phyloP scores from a whole-genome alignment of 768 basidiomycete genomes.

The Amanita inopinata region DNA sequence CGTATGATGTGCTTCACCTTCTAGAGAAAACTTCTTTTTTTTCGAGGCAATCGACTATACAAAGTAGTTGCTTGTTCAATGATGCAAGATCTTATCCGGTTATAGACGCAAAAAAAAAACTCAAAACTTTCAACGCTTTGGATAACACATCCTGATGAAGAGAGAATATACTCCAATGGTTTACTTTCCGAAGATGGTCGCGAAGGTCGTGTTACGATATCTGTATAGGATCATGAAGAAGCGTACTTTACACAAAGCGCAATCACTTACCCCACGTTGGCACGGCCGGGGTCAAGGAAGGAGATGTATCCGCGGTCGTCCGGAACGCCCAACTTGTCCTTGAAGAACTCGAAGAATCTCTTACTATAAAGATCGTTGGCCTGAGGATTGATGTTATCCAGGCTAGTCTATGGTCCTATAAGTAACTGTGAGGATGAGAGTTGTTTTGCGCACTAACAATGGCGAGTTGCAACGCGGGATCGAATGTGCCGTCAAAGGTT shows the following conservation, averaged over 20 bases:
- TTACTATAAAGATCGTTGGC: conserved; percentile 45
- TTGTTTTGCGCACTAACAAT: conserved; percentile 34
- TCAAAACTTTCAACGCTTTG: background rate
- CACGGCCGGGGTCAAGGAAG: conserved; percentile 45
- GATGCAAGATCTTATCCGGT: too few relatives aligned
- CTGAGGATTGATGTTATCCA: conserved; percentile 43
- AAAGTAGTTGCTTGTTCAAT: too few relatives aligned
- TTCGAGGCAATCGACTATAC: too few relatives aligned
- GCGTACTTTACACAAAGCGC: background rate
- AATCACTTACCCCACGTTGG: conserved; percentile 8
- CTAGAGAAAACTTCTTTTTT: too few relatives aligned
- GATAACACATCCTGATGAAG: too few relatives aligned
- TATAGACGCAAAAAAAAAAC: too few relatives aligned
- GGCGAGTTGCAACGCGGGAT: conserved; percentile 51
- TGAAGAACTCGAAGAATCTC: conserved; percentile 43
- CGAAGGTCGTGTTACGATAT: background rate
- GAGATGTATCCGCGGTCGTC: conserved; percentile 51
- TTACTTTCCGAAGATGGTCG: background rate
- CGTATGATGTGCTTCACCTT: too few relatives aligned
- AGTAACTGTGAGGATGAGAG: background rate
- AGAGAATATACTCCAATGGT: too few relatives aligned
- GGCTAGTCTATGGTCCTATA: conserved; percentile 32
- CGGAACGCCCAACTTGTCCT: conserved; percentile 39
- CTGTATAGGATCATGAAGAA: background rate
- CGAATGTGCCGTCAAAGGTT: conserved; percentile 51